phyloP scores from a whole-genome alignment of 2,329 filamentous ascomycete species.

The Mycogone perniciosa region DNA sequence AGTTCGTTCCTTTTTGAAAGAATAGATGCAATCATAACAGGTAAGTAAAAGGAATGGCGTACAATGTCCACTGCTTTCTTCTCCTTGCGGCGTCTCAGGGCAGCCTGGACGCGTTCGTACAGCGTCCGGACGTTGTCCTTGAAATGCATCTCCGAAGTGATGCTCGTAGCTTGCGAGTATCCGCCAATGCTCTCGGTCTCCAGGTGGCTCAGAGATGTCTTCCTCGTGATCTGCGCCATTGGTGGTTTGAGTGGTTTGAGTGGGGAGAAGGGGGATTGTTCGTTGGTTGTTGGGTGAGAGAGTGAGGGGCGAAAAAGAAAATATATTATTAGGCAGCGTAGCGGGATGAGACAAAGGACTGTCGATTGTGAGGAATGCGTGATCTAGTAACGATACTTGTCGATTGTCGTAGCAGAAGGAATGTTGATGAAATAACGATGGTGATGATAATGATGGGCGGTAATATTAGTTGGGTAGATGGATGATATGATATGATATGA shows the following conservation, averaged over 20 bases:
- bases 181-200: slow-evolving; percentile 10
- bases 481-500: too few relatives aligned
- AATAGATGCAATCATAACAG: too few relatives aligned
- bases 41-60: slow-evolving; percentile 17
- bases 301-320: not conserved
- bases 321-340: too few relatives aligned
- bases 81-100: slow-evolving; percentile 35
- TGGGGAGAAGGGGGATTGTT: not conserved
- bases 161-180: slow-evolving; percentile 6
- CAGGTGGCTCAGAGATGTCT: slow-evolving; percentile 4
- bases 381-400: too few relatives aligned
- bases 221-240: slow-evolving; percentile 8
- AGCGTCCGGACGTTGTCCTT: slow-evolving; percentile 39
- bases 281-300: not conserved
- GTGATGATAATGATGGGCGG: too few relatives aligned
- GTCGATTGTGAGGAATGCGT: too few relatives aligned
- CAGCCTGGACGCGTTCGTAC: slow-evolving; percentile 38
- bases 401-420: too few relatives aligned
- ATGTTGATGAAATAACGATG: too few relatives aligned
- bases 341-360: too few relatives aligned
- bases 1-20: not conserved
- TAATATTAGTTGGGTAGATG: too few relatives aligned
- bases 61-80: slow-evolving; percentile 43
- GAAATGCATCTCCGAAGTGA: slow-evolving; percentile 25
- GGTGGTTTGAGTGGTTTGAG: not conserved